Base-by-base conservation (phyloP, 2,329 filamentous ascomycete genomes). In the Trichocomaceae sp. region DNA sequence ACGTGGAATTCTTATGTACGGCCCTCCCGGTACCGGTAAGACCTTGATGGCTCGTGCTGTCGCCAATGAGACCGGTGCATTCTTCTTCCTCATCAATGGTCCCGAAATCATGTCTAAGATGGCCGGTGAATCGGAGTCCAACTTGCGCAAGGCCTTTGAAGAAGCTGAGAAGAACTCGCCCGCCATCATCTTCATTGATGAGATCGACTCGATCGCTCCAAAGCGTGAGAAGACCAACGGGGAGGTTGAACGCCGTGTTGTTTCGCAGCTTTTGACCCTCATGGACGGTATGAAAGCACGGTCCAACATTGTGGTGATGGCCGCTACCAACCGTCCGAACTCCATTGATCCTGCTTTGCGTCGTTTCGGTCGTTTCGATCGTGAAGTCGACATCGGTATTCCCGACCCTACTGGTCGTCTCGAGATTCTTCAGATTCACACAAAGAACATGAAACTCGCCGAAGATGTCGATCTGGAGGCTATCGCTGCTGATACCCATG, bases 281-380 rank as follows among this genome's bases (percentile, higher is more conserved):
- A 96, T 97, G 92, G 92, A 97, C 64, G 92, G 92, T 67, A 97
- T 97, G 92, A 97, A 92, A 46, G 96, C 92, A 39, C 99, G 97
- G 88, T 99, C 99, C 87, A 99, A 99, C 74, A 93, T 99, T 61
- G 99, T 99, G 77, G 93, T 99, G 62, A 99, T 99, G 66, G 93
- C 93, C 73, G 93, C 93, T 47, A 99, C 93, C 75, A 99, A 99
- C 81, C 84, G 93, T 79, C 93, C 93, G 47, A 95, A 99, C 79
- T 93, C 97, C 79, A 88, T 99, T 58, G 93, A 99, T 75, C 93
- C 93, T 71, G 93, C 93, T 64, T 83, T 99, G 66, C 96, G 92
- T 83, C 91, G 93, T 83, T 95, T 93, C 55, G 93, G 93, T 64
- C 93, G 93, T 90, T 87, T 99, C 51, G 93, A 99, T 75, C 97